Evolutionary conservation across 1,139 yeast species (phyloP), one percentile per base, ranked within the genome.

Genomic region (Protomyces inundatus): DNA sequence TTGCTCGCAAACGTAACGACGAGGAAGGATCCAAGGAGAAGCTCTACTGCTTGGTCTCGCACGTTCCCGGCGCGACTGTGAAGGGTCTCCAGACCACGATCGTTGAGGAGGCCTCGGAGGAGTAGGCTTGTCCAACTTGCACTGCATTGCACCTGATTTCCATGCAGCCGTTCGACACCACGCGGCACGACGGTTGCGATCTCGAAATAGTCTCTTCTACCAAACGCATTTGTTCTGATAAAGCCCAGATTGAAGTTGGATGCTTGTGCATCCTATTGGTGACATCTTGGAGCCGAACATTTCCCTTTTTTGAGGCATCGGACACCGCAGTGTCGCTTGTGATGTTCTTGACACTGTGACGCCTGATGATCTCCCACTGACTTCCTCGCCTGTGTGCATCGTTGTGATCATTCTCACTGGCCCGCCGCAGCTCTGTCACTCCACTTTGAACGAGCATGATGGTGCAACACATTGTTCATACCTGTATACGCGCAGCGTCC

Each of bases 1-100:
- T 95, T 83, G 90, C 98, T 71, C 91, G 98, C 90, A 93, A 88
- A 93, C 90, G 98, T 86, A 93, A 93, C 85, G 98, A 95, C 81
- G 98, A 93, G 84, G 98, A 95, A 85, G 93, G 90, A 80, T 98
- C 98, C 77, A 88, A 88, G 87, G 95, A 90, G 84, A 90, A 91
- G 82, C 87, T 95, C 80, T 95, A 90, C 85, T 91, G 98, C 75
- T 90, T 84, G 82, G 98, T 95, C 77, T 98, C 93, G 85, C 95
- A 95, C 77, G 97, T 95, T 78, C 82, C 84, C 77, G 98, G 91
- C 76, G 88, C 97, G 77, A 79, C 95, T 73, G 85, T 90, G 81
- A 93, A 93, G 87, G 98, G 98, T 83, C 88, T 93, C 81, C 87
- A 90, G 83, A 93, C 99, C 81, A 88, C 85, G 81, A 97, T 90